A percentile compares a stretch with the other conserved stretches of the same genome.
These are phyloP conservation scores for Hydnum rufescens DNA, from an alignment of 768 basidiomycete species.

Conservation along the genomic window DNA sequence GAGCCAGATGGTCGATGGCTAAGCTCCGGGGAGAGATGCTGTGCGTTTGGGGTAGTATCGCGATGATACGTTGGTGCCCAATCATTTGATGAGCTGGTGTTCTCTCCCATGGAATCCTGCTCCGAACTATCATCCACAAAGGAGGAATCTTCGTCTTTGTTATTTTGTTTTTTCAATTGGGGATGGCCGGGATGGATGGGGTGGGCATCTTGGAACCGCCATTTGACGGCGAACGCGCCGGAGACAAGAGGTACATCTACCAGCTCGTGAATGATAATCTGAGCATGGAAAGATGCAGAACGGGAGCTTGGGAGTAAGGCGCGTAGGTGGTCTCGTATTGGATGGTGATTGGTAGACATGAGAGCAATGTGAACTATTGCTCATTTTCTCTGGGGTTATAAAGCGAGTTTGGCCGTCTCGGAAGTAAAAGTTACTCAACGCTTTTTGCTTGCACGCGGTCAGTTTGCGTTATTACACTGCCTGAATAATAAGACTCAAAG, in stretches of 20 bases:
- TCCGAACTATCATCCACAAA: slow-evolving; percentile 12
- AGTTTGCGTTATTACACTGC: background rate
- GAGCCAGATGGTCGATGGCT: background rate
- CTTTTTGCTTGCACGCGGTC: background rate
- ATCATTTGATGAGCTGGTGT: slow-evolving; percentile 1
- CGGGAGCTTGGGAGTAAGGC: slow-evolving; percentile 26
- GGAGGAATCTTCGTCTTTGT: slow-evolving; percentile 14
- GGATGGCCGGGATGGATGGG: slow-evolving; percentile 14
- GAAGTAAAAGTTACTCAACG: background rate
- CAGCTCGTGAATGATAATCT: slow-evolving; percentile 43
- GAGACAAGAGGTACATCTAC: slow-evolving; percentile 49
- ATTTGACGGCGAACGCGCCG: slow-evolving; percentile 48
- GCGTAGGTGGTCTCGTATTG: slow-evolving; percentile 8
- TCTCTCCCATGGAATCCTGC: slow-evolving; percentile 4
- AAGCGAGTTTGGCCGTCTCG: background rate
- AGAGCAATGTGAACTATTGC: too few relatives aligned
- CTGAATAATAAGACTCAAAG: background rate
- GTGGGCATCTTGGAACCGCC: slow-evolving; percentile 45
- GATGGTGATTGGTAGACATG: background rate
- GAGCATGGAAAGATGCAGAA: slow-evolving; percentile 46
- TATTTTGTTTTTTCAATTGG: slow-evolving; percentile 6
- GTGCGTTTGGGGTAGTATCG: slow-evolving; percentile 1
- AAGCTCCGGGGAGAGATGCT: slow-evolving; percentile 5
- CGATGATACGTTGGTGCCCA: background rate
- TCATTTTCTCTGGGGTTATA: too few relatives aligned